Evolutionary conservation across 495 filamentous ascomycete species (phyloP), one percentile per base, ranked within the genome.

Genomic region (Penicillium desertorum): DNA sequence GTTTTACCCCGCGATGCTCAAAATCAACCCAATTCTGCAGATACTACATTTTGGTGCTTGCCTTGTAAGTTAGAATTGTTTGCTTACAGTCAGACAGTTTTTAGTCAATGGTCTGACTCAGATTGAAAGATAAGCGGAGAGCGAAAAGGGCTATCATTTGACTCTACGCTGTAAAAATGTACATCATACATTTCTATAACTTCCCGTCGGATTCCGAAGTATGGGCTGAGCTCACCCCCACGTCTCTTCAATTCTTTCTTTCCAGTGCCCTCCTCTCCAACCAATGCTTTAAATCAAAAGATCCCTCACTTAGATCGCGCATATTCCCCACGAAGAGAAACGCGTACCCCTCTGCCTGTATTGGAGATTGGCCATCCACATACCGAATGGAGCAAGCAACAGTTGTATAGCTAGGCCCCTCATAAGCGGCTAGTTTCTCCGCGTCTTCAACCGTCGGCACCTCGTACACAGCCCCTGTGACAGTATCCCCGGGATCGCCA

Each of bases 271-370:
- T 30, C 6, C 51, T 32, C 52, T 56, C 60, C 51, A 66, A 44
- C 65, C 65, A 74, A 29, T 43, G 25, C 29, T 44, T 45, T 42
- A 70, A 37, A 51, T 69, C 58, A 63, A 76, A 72, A n/a, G 0
- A 16, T 0, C 67, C 69, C 0, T 69, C 67, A 41, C 57, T 69
- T 11, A 71, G 17, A 25, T 71, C 65, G 4, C 50, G 50, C 19
- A 11, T 2, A 54, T 69, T 58, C 7, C 71, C 72, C 37, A 60
- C 66, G 60, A 74, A 74, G 37, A 61, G 57, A 46, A 75, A 72
- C 1, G 51, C 42, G 46, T 59, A 47, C 25, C 72, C 70, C 16
- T 62, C 19, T 4, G 62, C 59, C 10, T 63, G 23, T 7, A 4
- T 27, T 0, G 59, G 58, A 20, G 53, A 54, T n/a, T 58, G 20